Evolutionary conservation across 2,329 filamentous ascomycete species (phyloP).

Genomic region (Xylaria sp.): DNA sequence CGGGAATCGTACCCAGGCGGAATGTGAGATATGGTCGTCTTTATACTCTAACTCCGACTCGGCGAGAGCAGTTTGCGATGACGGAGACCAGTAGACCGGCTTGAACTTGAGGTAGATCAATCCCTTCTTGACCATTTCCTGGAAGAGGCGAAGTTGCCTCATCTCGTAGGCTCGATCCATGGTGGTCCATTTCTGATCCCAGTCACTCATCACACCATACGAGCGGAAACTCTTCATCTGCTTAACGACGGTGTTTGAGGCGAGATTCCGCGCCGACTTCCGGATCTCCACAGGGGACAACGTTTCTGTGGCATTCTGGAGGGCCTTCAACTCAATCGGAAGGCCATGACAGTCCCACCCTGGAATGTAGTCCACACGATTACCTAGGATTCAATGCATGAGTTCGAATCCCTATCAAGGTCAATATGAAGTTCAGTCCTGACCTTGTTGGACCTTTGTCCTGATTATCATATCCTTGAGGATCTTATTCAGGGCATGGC

Average conservation of each 20-base stretch:
- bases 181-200: slow-evolving; percentile 70
- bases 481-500: slow-evolving; percentile 95
- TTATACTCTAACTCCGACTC: slow-evolving; percentile 83
- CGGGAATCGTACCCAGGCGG: slow-evolving; percentile 77
- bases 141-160: slow-evolving; percentile 68
- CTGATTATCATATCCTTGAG: slow-evolving; percentile 90
- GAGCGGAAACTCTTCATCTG: slow-evolving; percentile 70
- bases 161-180: slow-evolving; percentile 74
- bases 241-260: slow-evolving; percentile 60
- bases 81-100: slow-evolving; percentile 83
- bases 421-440: slow-evolving; percentile 7
- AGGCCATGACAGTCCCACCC: slow-evolving; percentile 98
- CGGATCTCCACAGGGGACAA: slow-evolving; percentile 56
- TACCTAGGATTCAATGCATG: slow-evolving; percentile 37
- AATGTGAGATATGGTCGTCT: slow-evolving; percentile 63
- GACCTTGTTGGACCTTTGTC: slow-evolving; percentile 67
- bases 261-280: slow-evolving; percentile 58
- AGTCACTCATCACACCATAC: slow-evolving; percentile 76
- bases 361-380: slow-evolving; percentile 73
- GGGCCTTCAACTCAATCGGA: slow-evolving; percentile 92
- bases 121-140: slow-evolving; percentile 65
- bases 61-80: slow-evolving; percentile 70
- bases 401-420: slow-evolving; percentile 3
- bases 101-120: slow-evolving; percentile 74
- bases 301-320: slow-evolving; percentile 47